phyloP scores from a whole-genome alignment of 2,329 filamentous ascomycete genomes.

The Sporothrix phasma region DNA sequence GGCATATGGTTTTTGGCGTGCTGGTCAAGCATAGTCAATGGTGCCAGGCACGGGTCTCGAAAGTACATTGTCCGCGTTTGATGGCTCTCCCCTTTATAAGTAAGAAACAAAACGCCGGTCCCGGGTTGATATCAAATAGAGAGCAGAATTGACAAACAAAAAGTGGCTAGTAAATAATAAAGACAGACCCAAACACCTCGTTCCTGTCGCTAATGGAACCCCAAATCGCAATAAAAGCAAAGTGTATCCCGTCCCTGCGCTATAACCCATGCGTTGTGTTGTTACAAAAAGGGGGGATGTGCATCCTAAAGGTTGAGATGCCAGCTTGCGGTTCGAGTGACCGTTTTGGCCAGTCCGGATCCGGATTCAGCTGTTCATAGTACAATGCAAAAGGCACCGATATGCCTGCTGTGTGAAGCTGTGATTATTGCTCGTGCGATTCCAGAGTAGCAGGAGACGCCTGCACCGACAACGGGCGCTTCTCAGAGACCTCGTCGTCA shows the following conservation, averaged over 20 bases:
- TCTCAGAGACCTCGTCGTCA: constrained; percentile 5
- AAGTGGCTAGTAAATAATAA: not conserved
- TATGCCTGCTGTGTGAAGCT: not conserved
- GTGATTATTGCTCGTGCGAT: not conserved
- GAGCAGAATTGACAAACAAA: not conserved
- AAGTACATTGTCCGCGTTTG: no score
- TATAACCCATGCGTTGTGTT: constrained; percentile 12
- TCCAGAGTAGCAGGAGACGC: constrained; percentile 9
- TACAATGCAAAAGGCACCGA: not conserved
- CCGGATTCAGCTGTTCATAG: not conserved
- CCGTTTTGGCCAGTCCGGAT: not conserved
- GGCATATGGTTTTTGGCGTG: no score
- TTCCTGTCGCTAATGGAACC: constrained; percentile 6
- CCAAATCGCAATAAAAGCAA: not conserved
- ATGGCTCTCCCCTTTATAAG: no score
- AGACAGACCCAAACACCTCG: constrained; percentile 5
- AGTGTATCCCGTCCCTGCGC: not conserved
- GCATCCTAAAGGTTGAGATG: not conserved
- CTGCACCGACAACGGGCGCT: constrained; percentile 15
- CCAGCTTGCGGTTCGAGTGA: not conserved
- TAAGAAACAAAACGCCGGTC: not conserved
- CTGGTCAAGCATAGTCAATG: not conserved
- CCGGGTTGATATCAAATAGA: constrained; percentile 5
- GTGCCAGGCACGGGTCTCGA: not conserved
- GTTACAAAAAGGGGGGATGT: not conserved